Base-by-base conservation (phyloP, 2,329 filamentous ascomycete species). In the Fusarium praegraminearum region DNA sequence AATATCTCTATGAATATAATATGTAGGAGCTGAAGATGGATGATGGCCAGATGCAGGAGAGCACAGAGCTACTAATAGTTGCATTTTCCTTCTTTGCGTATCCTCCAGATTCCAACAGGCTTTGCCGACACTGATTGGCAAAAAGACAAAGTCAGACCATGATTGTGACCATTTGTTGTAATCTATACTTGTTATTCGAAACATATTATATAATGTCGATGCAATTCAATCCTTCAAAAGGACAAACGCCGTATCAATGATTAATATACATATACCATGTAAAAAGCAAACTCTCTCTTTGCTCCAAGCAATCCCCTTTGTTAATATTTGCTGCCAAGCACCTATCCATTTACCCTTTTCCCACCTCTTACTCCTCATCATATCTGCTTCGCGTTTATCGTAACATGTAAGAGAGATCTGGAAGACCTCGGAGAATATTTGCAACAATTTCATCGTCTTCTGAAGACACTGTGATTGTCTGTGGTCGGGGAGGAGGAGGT, bases 341-440 rank as follows among this genome's bases (percentile, higher is more conserved):
- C 11, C 16, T 33, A 26, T 10, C 3, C 32, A 36, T 33, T 5
- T 32, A 36, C 20, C 28, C 22, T 53, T 63, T 61, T 59, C 32
- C 45, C 57, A 40, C 51, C 52, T 50, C 53, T 57, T 57, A 43
- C 60, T 67, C 49, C 49, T 71, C 52, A 24, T 67, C 24, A 59
- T 55, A 22, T 51, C 38, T 45, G 18, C 47, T 53, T 67, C 49
- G 38, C 59, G 46, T 74, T 51, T 63, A 84, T 69, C 77, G 77
- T 65, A 84, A 69, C 83, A 84, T 84, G 58, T 84, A 84, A 22
- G 83, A 81, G 40, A 84, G 72, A 72, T 84, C 80, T 5, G 83
- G 83, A 22, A 84, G 73, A 52, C 74, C 76, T 49, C 73, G 73
- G 35, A 84, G 64, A 51, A 84, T 79, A 33, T 66, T 71, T 16